Conservation (phyloP, 169 alveolate species). For the Perkinsus olseni region DNA sequence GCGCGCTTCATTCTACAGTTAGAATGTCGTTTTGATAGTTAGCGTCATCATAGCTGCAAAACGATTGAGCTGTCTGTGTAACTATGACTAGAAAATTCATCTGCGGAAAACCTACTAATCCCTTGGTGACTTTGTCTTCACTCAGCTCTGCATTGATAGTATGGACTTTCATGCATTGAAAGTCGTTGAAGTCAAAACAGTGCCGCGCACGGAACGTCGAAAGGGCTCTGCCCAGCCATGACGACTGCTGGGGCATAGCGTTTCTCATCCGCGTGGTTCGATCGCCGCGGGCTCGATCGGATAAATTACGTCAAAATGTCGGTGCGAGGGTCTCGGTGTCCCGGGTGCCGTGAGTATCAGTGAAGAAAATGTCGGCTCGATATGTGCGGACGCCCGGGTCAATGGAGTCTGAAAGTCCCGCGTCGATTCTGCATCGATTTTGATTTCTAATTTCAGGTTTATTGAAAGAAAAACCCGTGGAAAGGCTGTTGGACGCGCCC, state of each 20-base stretch:
- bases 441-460: no score
- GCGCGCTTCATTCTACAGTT: not conserved
- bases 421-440: no score
- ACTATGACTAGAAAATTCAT: not conserved
- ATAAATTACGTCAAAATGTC: not conserved
- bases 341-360: no score
- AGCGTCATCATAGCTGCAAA: not conserved
- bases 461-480: no score
- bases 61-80: not conserved
- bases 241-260: not conserved
- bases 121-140: not conserved
- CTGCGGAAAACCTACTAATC: not conserved
- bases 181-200: no score
- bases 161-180: not conserved
- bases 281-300: not conserved
- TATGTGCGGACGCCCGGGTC: no score
- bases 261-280: not conserved
- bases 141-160: not conserved
- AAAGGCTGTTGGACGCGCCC: no score
- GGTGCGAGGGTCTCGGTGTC: not conserved
- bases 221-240: not conserved
- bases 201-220: not conserved
- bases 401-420: no score
- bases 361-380: no score
- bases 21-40: not conserved